A percentile compares a stretch with the other conserved stretches of the same genome.
Evolutionary conservation across 1,139 yeast species (phyloP).

Genomic region (Casaregolazyma suthepensis): DNA sequence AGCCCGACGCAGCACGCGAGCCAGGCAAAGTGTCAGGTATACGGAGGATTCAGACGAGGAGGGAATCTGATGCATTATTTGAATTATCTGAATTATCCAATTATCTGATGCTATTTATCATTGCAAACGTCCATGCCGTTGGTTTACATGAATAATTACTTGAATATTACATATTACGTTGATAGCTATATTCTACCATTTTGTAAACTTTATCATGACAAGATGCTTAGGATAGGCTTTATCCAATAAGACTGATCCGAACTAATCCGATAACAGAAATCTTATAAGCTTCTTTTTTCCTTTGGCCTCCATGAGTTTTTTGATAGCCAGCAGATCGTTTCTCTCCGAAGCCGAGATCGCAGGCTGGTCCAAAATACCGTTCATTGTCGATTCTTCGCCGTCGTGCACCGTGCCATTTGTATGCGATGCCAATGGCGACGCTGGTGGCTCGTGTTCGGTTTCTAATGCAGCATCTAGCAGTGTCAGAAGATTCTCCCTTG

Average conservation of each 20-base stretch:
- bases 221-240: too few relatives aligned
- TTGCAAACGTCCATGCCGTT: too few relatives aligned
- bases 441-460: slow-evolving; percentile 1
- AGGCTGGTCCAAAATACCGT: neutral
- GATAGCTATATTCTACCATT: neutral
- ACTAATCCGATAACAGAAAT: slow-evolving; percentile 31
- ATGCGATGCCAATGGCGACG: neutral
- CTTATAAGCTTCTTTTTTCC: slow-evolving; percentile 62
- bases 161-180: neutral
- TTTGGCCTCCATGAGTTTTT: slow-evolving; percentile 55
- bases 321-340: slow-evolving; percentile 43
- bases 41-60: neutral
- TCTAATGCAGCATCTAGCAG: slow-evolving; percentile 38
- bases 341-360: neutral
- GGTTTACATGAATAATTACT: neutral
- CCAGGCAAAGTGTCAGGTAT: neutral
- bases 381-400: slow-evolving; percentile 43
- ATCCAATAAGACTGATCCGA: too few relatives aligned
- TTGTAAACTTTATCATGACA: too few relatives aligned
- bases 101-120: too few relatives aligned
- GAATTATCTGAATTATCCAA: too few relatives aligned
- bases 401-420: slow-evolving; percentile 17
- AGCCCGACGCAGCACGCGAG: neutral
- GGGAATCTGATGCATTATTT: neutral
- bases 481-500: slow-evolving; percentile 27